Evolutionary conservation across 2,329 filamentous ascomycete species (phyloP), one percentile per base, ranked within the genome.

Genomic region (Cladosporium sp.): DNA sequence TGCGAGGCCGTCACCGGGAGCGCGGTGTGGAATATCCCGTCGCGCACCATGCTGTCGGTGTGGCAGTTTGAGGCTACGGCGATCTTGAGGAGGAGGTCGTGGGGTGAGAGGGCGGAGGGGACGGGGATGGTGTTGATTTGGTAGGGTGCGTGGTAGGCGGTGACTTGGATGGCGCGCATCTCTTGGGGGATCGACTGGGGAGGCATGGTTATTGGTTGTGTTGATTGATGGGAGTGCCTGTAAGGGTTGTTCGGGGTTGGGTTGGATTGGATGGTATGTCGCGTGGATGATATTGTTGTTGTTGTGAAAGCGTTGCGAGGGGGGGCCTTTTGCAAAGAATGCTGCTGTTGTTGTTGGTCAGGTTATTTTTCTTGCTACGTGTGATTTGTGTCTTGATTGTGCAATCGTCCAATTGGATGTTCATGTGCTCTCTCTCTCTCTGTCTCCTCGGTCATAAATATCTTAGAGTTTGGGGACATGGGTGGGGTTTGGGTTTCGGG

Each of bases 41-140:
- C 71, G 7, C 72, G 70, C 4, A 87, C 84, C 83, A 88, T 86
- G 67, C 75, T 75, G 76, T 89, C 86, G 0, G 87, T 88, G 77
- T 89, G 86, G 77, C 86, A 89, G 71, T 87, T 82, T 1, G 84
- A 86, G 11, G 84, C 86, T 18, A 85, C 85, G 64, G 84, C 85
- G 61, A 87, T 78, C 73, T 86, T 86, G 71, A 89, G 79, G 40
- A 88, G 81, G n/a, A 89, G 77, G 68, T 88, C 86, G 68, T 84
- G 71, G 0, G 82, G 79, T 5, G 76, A 74, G 18, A 87, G 81
- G 21, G 70, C 57, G 18, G 74, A 65, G 7, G 85, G 85, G 0
- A 83, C 80, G 14, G 81, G 78, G 35, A 88, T 74, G 18, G 78
- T 75, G 69, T 80, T 80, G 66, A 88, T 77, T 60, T 81, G 71